phyloP scores from a whole-genome alignment of 495 filamentous ascomycete species.

The Neurospora sp. region DNA sequence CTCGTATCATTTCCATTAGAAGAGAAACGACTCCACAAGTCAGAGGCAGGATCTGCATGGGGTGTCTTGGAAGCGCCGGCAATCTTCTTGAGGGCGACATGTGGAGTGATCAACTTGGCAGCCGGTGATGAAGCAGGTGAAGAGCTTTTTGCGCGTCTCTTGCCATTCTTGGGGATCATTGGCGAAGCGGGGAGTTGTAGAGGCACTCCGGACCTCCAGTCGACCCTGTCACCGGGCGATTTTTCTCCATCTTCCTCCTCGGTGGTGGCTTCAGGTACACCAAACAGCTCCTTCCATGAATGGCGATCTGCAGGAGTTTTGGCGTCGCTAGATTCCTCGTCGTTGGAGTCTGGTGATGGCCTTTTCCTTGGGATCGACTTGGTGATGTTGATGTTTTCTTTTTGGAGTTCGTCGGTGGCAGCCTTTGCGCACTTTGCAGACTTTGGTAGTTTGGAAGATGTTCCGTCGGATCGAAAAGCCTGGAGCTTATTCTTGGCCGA shows the following conservation, averaged over 20 bases:
- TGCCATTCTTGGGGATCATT: conserved; percentile 37
- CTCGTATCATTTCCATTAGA: conserved; percentile 22
- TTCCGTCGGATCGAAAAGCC: conserved; percentile 29
- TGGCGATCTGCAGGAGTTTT: conserved; percentile 68
- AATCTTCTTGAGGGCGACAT: conserved; percentile 38
- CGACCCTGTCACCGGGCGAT: conserved; percentile 34
- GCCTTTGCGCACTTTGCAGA: not conserved
- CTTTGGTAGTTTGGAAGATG: not conserved
- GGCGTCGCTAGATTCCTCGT: conserved; percentile 36
- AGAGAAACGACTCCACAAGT: conserved; percentile 79
- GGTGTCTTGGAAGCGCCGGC: conserved; percentile 58
- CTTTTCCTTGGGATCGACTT: not conserved
- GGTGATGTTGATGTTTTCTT: conserved; percentile 5
- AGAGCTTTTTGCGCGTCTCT: conserved; percentile 71
- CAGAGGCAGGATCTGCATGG: conserved; percentile 69
- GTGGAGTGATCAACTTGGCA: conserved; percentile 16
- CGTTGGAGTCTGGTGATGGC: not conserved
- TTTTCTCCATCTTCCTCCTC: conserved; percentile 28
- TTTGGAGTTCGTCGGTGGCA: conserved; percentile 7
- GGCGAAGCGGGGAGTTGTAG: conserved; percentile 29
- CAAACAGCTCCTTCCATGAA: conserved; percentile 71
- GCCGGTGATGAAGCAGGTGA: conserved; percentile 66
- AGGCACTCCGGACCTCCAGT: conserved; percentile 17
- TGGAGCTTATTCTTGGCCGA: conserved; percentile 41
- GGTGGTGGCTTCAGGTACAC: conserved; percentile 44